Evolutionary conservation across 1,284 basidiomycete genomes (phyloP).

Genomic region (Veloporphyrellus conicus): DNA sequence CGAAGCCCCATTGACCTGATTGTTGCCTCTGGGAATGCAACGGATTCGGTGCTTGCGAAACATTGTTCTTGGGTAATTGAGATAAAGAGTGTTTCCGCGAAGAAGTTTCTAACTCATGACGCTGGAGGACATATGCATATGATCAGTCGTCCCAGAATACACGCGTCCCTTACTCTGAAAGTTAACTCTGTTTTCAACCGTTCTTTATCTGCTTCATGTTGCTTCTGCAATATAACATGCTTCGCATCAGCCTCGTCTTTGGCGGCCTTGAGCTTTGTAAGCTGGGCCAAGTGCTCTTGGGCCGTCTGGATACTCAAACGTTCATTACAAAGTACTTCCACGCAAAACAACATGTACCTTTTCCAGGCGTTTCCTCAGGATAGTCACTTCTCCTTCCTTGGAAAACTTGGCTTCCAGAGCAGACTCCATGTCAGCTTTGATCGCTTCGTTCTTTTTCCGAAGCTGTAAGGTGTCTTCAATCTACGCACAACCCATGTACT

Average conservation of each 20-base stretch:
- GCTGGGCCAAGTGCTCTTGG: conserved; percentile 55
- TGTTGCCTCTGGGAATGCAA: conserved; percentile 40
- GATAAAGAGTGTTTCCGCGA: conserved; percentile 47
- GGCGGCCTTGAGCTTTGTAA: conserved; percentile 53
- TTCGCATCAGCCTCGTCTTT: conserved; percentile 58
- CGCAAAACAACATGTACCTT: conserved; percentile 20
- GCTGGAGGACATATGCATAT: conserved; percentile 37
- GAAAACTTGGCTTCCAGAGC: conserved; percentile 25
- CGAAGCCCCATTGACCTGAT: conserved; percentile 29
- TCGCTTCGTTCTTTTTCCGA: conserved; percentile 43
- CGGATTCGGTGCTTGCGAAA: conserved; percentile 38
- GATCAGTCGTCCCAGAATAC: conserved; percentile 10
- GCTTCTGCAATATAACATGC: conserved; percentile 50
- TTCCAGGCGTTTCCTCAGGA: conserved; percentile 32
- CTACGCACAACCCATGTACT: conserved; percentile 6
- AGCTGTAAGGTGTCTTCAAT: conserved; percentile 39
- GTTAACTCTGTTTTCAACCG: conserved; percentile 62
- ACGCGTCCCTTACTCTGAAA: conserved; percentile 52
- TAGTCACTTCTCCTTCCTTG: conserved; percentile 34
- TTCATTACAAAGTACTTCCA: neutral
- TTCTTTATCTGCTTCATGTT: conserved; percentile 65
- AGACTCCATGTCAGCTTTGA: conserved; percentile 26
- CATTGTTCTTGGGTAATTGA: conserved; percentile 40
- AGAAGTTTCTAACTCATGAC: conserved; percentile 66
- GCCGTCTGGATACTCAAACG: conserved; percentile 40